A percentile compares a stretch with the other conserved stretches of the same genome.
phyloP scores from a whole-genome alignment of 371 early-diverging fungal species.

The Batkoa obscura region DNA sequence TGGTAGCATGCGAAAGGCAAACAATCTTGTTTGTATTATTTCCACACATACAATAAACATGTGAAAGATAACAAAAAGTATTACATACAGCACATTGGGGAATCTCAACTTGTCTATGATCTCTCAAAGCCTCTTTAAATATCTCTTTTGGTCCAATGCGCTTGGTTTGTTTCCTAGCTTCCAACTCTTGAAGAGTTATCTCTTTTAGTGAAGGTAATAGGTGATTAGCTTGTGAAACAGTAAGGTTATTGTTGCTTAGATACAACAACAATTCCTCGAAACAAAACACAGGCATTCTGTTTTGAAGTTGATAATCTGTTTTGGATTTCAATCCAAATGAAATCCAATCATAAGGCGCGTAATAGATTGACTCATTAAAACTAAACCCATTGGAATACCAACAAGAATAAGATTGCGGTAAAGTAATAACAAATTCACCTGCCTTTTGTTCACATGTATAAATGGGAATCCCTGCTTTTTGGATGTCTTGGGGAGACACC shows the following conservation, averaged over 20 bases:
- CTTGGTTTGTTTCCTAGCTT: background rate
- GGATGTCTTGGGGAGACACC: slow-evolving; percentile 57
- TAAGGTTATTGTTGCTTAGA: background rate
- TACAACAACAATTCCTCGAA: slow-evolving; percentile 69
- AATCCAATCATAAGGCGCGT: slow-evolving; percentile 83
- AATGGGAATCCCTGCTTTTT: slow-evolving; percentile 50
- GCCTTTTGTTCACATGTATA: slow-evolving; percentile 71
- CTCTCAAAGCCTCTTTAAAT: background rate
- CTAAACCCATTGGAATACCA: slow-evolving; percentile 97
- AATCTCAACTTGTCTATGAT: background rate
- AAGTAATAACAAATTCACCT: slow-evolving; percentile 87
- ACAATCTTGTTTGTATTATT: background rate
- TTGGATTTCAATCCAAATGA: slow-evolving; percentile 58
- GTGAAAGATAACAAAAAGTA: background rate
- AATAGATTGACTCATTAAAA: slow-evolving; percentile 91
- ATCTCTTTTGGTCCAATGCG: background rate
- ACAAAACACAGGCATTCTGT: slow-evolving; percentile 75
- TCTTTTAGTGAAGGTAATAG: background rate
- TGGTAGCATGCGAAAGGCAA: background rate
- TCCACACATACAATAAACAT: background rate
- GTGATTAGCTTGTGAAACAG: background rate
- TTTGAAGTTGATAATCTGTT: slow-evolving; percentile 52
- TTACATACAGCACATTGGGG: slow-evolving; percentile 1
- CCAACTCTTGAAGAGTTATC: too few relatives aligned
- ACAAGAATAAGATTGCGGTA: slow-evolving; percentile 84